Percentiles rank a stretch among this genome's conserved stretches.
These are phyloP conservation scores for Eucalyptus marginata DNA, from an alignment of 345 rosid species.

Conservation along the genomic window DNA sequence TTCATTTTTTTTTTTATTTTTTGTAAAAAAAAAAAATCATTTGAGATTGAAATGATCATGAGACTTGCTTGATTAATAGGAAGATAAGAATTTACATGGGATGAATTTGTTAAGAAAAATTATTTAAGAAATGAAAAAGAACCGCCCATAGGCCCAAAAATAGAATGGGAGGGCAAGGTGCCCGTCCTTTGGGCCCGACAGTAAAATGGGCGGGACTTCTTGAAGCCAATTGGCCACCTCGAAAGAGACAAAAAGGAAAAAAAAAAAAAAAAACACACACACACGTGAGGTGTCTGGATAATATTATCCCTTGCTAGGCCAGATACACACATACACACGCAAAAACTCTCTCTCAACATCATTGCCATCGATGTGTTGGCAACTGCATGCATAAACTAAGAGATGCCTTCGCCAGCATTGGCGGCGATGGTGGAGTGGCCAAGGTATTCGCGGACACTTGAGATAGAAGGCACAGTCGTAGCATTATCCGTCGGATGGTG, in stretches of 20 bases:
- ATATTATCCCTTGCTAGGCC: too few species aligned
- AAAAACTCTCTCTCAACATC: neutral
- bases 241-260: too few species aligned
- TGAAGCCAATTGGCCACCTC: neutral
- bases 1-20: too few species aligned
- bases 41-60: neutral
- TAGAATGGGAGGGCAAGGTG: too few species aligned
- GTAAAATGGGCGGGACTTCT: neutral
- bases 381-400: neutral
- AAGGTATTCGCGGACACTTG: neutral
- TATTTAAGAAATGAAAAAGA: neutral
- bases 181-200: neutral
- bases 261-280: too few species aligned
- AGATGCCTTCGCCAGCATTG: neutral
- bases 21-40: too few species aligned
- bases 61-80: neutral
- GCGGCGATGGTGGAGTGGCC: neutral
- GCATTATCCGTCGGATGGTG: neutral
- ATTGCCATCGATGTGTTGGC: neutral
- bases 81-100: neutral
- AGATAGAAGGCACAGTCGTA: neutral
- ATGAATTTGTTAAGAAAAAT: too few species aligned
- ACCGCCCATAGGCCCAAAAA: neutral
- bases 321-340: neutral
- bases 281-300: too few species aligned